phyloP scores from a whole-genome alignment of 495 filamentous ascomycete species.

The Penicillium desertorum region DNA sequence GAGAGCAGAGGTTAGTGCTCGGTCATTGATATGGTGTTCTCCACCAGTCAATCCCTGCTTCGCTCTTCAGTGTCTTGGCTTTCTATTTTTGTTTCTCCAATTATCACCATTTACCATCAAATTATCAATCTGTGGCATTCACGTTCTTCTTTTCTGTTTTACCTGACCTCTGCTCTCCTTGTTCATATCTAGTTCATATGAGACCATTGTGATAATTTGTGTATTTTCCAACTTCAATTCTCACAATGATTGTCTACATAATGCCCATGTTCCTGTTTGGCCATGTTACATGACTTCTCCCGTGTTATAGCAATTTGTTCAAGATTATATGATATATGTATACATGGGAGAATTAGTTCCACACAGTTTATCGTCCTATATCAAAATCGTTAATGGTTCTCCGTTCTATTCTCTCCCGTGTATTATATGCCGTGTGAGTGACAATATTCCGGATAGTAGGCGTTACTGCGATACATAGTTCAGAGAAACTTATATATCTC shows the following conservation, averaged over 20 bases:
- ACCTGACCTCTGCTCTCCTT: neutral
- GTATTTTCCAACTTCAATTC: neutral
- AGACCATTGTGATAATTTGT: neutral
- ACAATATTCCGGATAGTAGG: no score
- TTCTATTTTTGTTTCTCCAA: constrained; percentile 4
- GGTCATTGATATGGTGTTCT: neutral
- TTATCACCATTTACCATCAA: constrained; percentile 3
- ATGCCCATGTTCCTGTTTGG: no score
- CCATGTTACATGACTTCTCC: no score
- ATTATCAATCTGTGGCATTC: constrained; percentile 9
- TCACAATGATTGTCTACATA: neutral
- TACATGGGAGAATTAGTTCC: no score
- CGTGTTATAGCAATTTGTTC: no score
- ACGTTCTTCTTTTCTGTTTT: neutral
- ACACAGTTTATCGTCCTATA: no score
- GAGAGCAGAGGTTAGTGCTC: constrained; percentile 4
- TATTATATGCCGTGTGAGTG: no score
- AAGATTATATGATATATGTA: no score
- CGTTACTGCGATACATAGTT: no score
- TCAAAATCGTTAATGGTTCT: no score
- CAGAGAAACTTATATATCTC: no score
- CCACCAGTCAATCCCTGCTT: neutral
- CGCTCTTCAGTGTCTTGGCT: constrained; percentile 1
- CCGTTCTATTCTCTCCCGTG: no score
- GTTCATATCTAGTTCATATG: constrained; percentile 2